Conservation (phyloP, 257 asterid genomes). For the Nicotiana paniculata region DNA sequence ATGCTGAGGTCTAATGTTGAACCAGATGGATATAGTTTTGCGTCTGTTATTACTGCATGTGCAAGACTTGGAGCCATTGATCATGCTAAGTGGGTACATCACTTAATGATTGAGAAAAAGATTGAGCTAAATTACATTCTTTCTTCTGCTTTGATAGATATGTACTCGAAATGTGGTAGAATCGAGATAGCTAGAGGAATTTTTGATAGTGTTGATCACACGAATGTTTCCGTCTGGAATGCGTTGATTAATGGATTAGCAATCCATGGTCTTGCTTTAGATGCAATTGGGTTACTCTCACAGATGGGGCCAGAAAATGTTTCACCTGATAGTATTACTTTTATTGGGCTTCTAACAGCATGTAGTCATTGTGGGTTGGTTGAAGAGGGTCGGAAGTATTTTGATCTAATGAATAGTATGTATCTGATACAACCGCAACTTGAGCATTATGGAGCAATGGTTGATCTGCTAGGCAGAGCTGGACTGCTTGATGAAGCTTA, state of each 20-base stretch:
- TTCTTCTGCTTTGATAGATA: slow-evolving; percentile 67
- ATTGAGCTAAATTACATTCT: slow-evolving; percentile 51
- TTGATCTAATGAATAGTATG: slow-evolving; percentile 44
- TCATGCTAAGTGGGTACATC: slow-evolving; percentile 69
- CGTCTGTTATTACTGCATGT: slow-evolving; percentile 60
- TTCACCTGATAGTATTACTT: slow-evolving; percentile 56
- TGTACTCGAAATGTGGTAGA: slow-evolving; percentile 82
- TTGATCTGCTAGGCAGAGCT: slow-evolving; percentile 65
- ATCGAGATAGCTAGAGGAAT: slow-evolving; percentile 51
- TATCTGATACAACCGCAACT: slow-evolving; percentile 55
- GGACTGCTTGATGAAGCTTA: slow-evolving; percentile 61
- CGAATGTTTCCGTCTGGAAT: slow-evolving; percentile 62
- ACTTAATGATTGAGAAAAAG: slow-evolving; percentile 45
- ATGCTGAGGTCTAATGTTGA: slow-evolving; percentile 42
- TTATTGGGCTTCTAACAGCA: slow-evolving; percentile 59
- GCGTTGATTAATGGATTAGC: slow-evolving; percentile 70
- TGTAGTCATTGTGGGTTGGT: slow-evolving; percentile 70
- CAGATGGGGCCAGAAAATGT: slow-evolving; percentile 39
- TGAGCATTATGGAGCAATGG: slow-evolving; percentile 84
- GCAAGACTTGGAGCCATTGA: slow-evolving; percentile 62
- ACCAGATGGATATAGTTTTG: slow-evolving; percentile 65
- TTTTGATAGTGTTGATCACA: slow-evolving; percentile 30
- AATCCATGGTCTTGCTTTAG: slow-evolving; percentile 59
- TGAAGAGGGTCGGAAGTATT: slow-evolving; percentile 51
- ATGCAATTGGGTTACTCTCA: slow-evolving; percentile 45